Evolutionary conservation across 2,329 filamentous ascomycete genomes (phyloP).

Genomic region (Sphaerulina vaccinii): DNA sequence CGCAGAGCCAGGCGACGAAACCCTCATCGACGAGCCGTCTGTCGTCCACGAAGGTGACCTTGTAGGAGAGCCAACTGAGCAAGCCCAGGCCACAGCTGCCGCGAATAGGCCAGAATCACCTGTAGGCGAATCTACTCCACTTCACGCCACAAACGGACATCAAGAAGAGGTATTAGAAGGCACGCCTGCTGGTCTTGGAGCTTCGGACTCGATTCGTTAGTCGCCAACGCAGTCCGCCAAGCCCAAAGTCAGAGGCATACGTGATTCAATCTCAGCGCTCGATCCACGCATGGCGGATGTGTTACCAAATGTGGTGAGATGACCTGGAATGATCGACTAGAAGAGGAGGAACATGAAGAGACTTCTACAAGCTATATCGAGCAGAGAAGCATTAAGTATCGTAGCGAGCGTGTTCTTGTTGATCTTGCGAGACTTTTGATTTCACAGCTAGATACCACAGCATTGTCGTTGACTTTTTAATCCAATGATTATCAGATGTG

Average conservation of each 20-base stretch:
- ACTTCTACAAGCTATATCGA: neutral
- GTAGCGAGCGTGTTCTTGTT: slow-evolving; percentile 1
- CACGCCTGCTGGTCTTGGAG: slow-evolving; percentile 11
- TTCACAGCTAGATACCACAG: slow-evolving; percentile 12
- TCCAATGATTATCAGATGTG: neutral
- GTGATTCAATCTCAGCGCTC: slow-evolving; percentile 8
- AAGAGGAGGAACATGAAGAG: neutral
- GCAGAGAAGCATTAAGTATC: neutral
- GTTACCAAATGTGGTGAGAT: neutral
- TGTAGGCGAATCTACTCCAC: neutral
- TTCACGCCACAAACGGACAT: slow-evolving; percentile 5
- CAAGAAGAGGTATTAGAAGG: slow-evolving; percentile 9
- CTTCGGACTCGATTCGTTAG: slow-evolving; percentile 13
- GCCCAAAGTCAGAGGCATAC: slow-evolving; percentile 1
- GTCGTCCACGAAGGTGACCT: slow-evolving; percentile 9
- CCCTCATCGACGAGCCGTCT: slow-evolving; percentile 14
- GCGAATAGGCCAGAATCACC: slow-evolving; percentile 6
- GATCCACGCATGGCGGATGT: slow-evolving; percentile 7
- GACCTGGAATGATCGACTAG: neutral
- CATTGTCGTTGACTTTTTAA: neutral
- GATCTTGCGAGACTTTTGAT: slow-evolving; percentile 2
- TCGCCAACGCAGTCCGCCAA: slow-evolving; percentile 3
- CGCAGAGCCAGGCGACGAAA: slow-evolving; percentile 6
- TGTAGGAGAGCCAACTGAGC: slow-evolving; percentile 3
- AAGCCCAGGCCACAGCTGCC: slow-evolving; percentile 3